Evolutionary conservation across 2,329 filamentous ascomycete genomes (phyloP).

Genomic region (Scedosporium apiospermum): DNA sequence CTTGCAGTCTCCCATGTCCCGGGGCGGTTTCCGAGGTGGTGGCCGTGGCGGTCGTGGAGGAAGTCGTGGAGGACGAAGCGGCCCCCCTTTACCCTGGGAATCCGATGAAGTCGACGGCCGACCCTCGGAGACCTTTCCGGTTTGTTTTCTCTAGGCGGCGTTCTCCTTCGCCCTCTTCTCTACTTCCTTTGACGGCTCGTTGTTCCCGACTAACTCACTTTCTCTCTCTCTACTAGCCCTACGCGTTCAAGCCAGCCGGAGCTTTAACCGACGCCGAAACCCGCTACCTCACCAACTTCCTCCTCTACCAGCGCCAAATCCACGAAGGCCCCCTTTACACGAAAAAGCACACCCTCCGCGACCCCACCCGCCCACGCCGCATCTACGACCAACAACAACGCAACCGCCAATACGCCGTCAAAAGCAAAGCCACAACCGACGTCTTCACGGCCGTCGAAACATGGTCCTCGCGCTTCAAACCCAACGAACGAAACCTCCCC

Average conservation of each 20-base stretch:
- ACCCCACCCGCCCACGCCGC: constrained; percentile 28
- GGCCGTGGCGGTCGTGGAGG: constrained; percentile 42
- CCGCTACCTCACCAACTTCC: constrained; percentile 38
- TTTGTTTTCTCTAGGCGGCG: constrained; percentile 19
- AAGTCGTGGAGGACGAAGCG: constrained; percentile 34
- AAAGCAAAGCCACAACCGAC: constrained; percentile 45
- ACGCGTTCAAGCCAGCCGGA: constrained; percentile 36
- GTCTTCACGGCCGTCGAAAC: constrained; percentile 50
- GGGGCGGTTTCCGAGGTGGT: constrained; percentile 31
- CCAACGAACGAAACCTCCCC: constrained; percentile 41
- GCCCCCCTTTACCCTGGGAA: constrained; percentile 42
- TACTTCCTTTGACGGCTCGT: not conserved
- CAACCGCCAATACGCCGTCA: constrained; percentile 45
- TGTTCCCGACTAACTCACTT: not conserved
- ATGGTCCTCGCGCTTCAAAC: constrained; percentile 46
- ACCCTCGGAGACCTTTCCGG: constrained; percentile 51
- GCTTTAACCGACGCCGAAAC: constrained; percentile 33
- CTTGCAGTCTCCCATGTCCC: not conserved
- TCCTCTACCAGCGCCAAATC: constrained; percentile 47
- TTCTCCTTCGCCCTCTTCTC: not conserved
- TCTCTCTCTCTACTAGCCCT: constrained; percentile 31
- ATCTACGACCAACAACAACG: constrained; percentile 49
- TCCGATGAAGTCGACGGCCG: constrained; percentile 45
- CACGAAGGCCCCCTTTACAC: constrained; percentile 48
- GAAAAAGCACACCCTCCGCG: constrained; percentile 34